phyloP scores from a whole-genome alignment of 1,284 basidiomycete species.

The Malassezia vespertilionis region DNA sequence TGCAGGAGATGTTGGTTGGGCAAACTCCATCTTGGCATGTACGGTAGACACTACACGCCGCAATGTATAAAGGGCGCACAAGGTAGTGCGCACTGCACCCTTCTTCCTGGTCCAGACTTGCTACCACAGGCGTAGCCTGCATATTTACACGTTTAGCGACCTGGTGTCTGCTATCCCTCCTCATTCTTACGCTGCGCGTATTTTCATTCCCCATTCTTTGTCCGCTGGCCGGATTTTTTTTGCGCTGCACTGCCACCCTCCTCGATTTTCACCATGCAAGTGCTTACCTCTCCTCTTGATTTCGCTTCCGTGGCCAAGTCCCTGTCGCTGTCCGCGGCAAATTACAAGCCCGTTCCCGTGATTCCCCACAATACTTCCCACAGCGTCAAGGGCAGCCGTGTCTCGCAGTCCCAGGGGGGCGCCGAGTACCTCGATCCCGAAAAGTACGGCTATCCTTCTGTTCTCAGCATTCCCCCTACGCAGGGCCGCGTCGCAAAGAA shows the following conservation, averaged over 20 bases:
- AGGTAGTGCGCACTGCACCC: no score
- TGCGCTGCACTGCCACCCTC: no score
- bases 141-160: no score
- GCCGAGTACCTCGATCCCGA: conserved; percentile 1
- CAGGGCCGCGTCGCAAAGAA: conserved; percentile 7
- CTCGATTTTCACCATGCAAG: conserved; percentile 6
- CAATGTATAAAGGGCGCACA: no score
- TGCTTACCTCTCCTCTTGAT: conserved; percentile 3
- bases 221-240: conserved; percentile 13
- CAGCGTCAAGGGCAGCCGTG: conserved; percentile 6
- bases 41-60: no score
- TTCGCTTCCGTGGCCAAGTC: conserved; percentile 24
- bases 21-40: no score
- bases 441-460: conserved; percentile 32
- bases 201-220: not conserved
- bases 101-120: no score
- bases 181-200: not conserved
- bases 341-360: conserved; percentile 46
- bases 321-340: conserved; percentile 39
- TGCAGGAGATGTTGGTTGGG: no score
- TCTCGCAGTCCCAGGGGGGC: not conserved
- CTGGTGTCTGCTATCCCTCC: not conserved
- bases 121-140: no score
- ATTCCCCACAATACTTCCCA: conserved; percentile 16
- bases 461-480: conserved; percentile 21